Conservation (phyloP, 805 yeast genomes). For the Scheffersomyces coipomensis region DNA sequence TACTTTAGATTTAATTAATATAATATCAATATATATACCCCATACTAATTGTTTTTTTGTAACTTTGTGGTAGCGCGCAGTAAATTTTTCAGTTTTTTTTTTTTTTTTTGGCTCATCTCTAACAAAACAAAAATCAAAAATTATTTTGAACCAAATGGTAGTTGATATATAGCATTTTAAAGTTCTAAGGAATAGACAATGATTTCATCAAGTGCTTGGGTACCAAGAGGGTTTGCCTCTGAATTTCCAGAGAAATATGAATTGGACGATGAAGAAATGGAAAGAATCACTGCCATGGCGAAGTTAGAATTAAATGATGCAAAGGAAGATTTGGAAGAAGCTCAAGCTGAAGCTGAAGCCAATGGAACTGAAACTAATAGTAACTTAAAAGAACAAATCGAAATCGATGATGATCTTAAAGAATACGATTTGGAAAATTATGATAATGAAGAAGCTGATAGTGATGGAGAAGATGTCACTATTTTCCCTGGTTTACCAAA, state of each 20-base stretch:
- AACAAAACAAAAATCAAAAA: neutral
- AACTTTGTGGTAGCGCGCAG: too few relatives aligned
- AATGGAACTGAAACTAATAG: conserved; percentile 23
- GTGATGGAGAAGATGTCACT: conserved; percentile 56
- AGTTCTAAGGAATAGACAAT: conserved; percentile 35
- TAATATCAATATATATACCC: neutral
- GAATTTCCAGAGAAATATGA: conserved; percentile 91
- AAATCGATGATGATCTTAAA: conserved; percentile 79
- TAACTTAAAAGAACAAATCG: conserved; percentile 52
- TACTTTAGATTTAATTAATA: conserved; percentile 47
- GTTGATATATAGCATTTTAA: neutral
- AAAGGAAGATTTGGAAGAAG: conserved; percentile 56
- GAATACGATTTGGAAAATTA: conserved; percentile 86
- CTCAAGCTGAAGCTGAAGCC: conserved; percentile 31
- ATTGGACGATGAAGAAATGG: conserved; percentile 89
- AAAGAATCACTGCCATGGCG: conserved; percentile 82
- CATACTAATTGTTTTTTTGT: too few relatives aligned
- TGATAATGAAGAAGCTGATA: conserved; percentile 64
- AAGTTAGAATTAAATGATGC: conserved; percentile 79
- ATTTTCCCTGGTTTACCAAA: conserved; percentile 72
- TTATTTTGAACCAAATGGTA: neutral
- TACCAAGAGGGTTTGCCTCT: conserved; percentile 91
- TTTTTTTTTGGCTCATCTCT: conserved; percentile 7
- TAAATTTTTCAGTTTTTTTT: conserved; percentile 2
- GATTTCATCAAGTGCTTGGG: conserved; percentile 95